Evolutionary conservation across 306 rosid species (phyloP).

Genomic region (Acacia melanoxylon): DNA sequence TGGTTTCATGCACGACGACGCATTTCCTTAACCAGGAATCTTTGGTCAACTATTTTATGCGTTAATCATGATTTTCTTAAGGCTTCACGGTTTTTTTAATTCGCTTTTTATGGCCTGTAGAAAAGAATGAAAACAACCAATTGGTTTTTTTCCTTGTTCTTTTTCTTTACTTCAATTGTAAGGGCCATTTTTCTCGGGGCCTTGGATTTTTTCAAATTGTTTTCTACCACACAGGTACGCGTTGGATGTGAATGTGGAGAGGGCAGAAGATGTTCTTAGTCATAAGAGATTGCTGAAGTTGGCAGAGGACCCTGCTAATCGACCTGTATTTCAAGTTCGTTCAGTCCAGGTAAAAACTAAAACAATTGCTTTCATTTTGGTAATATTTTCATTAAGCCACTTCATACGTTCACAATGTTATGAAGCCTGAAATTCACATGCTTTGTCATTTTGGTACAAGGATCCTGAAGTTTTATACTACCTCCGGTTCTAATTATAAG

Average conservation of each 20-base stretch:
- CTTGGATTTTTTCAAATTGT: conserved; percentile 40
- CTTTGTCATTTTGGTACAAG: neutral
- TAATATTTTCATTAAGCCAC: neutral
- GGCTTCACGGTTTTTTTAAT: neutral
- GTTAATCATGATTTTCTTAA: neutral
- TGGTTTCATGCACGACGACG: neutral
- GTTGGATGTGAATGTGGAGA: conserved; percentile 95
- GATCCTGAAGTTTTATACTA: neutral
- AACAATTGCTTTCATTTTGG: neutral
- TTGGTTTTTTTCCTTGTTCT: conserved; percentile 3
- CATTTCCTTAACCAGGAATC: neutral
- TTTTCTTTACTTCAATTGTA: conserved; percentile 44
- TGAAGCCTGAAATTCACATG: neutral
- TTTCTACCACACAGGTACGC: conserved; percentile 72
- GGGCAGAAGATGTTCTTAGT: conserved; percentile 94
- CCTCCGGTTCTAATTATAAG: too few relatives aligned
- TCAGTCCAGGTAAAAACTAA: conserved; percentile 66
- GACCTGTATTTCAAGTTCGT: conserved; percentile 87
- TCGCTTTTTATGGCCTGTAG: conserved; percentile 8
- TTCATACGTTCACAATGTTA: neutral
- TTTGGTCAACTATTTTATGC: neutral
- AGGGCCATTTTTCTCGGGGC: conserved; percentile 44
- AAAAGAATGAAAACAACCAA: conserved; percentile 20
- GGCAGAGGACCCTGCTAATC: conserved; percentile 73
- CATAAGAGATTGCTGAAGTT: conserved; percentile 83